phyloP scores from a whole-genome alignment of 2,329 filamentous ascomycete genomes.

The Bipolaris oryzae region DNA sequence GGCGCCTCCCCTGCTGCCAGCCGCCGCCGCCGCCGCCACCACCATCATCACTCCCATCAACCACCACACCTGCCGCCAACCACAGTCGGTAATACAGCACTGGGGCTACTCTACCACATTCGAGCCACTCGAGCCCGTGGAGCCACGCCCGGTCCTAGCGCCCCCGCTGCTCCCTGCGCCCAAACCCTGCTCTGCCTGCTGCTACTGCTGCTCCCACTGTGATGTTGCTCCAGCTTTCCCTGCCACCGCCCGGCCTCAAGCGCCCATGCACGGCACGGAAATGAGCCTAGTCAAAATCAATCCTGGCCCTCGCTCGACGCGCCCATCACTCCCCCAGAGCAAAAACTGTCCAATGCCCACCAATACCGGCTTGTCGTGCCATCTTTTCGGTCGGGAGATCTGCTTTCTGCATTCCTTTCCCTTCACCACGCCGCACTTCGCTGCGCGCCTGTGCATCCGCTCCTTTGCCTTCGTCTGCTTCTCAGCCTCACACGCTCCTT shows the following conservation, averaged over 20 bases:
- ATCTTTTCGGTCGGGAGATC: conserved; percentile 29
- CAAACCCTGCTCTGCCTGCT: no score
- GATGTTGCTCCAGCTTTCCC: neutral
- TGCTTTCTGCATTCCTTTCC: conserved; percentile 28
- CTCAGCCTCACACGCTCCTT: conserved; percentile 34
- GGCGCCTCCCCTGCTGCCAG: neutral
- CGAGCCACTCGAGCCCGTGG: no score
- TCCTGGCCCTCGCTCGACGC: conserved; percentile 24
- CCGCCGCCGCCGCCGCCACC: neutral
- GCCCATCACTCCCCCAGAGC: conserved; percentile 27
- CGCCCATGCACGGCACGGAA: conserved; percentile 33
- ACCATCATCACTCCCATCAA: no score
- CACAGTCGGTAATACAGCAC: no score
- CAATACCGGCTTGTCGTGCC: conserved; percentile 22
- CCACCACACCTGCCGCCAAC: no score
- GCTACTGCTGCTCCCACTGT: no score
- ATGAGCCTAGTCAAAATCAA: conserved; percentile 33
- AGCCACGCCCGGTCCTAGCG: no score
- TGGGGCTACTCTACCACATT: no score
- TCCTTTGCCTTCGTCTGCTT: conserved; percentile 22
- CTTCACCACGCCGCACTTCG: conserved; percentile 27
- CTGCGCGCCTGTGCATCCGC: conserved; percentile 32
- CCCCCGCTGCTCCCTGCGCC: no score
- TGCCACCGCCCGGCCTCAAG: conserved; percentile 13
- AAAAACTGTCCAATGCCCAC: conserved; percentile 20